Evolutionary conservation across 768 basidiomycete genomes (phyloP), one percentile per base, ranked within the genome.

Genomic region (Gymnopilus junonius): DNA sequence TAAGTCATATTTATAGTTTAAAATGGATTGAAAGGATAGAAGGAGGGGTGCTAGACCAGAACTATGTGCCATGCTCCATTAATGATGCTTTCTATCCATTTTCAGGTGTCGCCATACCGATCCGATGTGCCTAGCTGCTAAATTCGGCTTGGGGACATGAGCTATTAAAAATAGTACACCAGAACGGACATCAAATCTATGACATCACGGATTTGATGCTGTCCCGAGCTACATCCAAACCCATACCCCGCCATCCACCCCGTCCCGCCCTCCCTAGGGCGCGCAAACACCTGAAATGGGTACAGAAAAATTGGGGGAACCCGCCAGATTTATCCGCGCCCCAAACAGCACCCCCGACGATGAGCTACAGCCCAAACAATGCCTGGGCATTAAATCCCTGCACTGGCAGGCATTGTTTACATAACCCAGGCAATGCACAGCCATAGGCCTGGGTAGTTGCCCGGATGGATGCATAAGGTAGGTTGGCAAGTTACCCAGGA

Each of bases 171-270:
- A 21, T 25, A 45, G 20, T 8, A 23, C 14, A 10, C 43, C 43
- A 8, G 20, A 39, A n/a, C n/a, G n/a, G n/a, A n/a, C n/a, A n/a
- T 39, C 37, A 39, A 21, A 23, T 25, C n/a, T 23, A 25, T 45
- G 43, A 45, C 14, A 21, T 45, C 20, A 23, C 23, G 7, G 10
- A 8, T 23, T 45, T 25, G 23, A 45, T 25, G 21, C 43, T 11
- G 20, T 14, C 20, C 43, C 43, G 43, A 25, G 23, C 15, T 43
- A 43, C 8, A 43, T 59, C 58, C 58, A 59, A 50, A 32, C 11
- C 25, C 43, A 31, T 46, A 27, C 34, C 17, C 7, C 17, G 20
- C 32, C 27, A 59, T 59, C 58, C 58, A 59, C 39, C 58, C 58
- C 31, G 1, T 48, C 21, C 58, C 29, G 20, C 58, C 11, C 23